Conservation (phyloP, 257 asterid genomes). For the Solanum clarkiae region DNA sequence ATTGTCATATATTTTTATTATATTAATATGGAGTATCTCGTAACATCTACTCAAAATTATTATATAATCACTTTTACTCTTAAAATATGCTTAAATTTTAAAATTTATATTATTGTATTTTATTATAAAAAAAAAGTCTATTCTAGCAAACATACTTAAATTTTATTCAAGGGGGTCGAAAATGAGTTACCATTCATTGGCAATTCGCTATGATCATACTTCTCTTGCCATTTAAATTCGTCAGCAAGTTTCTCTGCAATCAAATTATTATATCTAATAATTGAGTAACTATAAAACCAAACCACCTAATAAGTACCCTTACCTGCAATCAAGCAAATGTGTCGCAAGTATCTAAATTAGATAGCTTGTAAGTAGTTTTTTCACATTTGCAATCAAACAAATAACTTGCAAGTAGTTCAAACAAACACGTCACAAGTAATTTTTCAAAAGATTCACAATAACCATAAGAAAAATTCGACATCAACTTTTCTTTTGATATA, state of each 20-base stretch:
- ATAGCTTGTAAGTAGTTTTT: too few relatives aligned
- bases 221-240: not conserved
- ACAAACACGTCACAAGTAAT: not conserved
- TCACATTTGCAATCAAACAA: too few relatives aligned
- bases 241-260: not conserved
- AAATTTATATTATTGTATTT: not conserved
- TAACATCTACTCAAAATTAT: too few relatives aligned
- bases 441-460: not conserved
- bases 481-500: not conserved
- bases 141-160: not conserved
- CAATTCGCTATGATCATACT: conserved; percentile 5
- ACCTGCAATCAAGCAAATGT: too few relatives aligned
- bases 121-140: not conserved
- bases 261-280: not conserved
- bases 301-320: too few relatives aligned
- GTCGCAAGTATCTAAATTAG: too few relatives aligned
- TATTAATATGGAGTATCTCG: too few relatives aligned
- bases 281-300: too few relatives aligned
- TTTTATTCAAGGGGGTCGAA: not conserved
- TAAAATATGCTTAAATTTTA: not conserved
- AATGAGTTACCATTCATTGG: conserved; percentile 13
- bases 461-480: accelerated
- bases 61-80: not conserved
- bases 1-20: too few relatives aligned
- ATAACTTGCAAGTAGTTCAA: not conserved